A percentile compares a stretch with the other conserved stretches of the same genome.
Conservation (phyloP, 108 stramenopile genomes). For the Skeletonema tropicum region DNA sequence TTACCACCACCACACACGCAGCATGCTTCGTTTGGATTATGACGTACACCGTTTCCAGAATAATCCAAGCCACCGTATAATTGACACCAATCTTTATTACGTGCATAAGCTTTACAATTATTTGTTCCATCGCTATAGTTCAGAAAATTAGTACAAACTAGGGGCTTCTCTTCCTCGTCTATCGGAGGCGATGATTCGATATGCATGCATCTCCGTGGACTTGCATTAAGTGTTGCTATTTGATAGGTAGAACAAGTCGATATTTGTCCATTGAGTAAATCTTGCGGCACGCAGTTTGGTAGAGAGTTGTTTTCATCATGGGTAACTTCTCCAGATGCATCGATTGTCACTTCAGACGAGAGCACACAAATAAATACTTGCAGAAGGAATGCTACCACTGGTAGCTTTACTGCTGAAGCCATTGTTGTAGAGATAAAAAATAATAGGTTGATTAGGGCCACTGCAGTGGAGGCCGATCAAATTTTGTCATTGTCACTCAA, state of each 20-base stretch:
- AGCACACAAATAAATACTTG: background rate
- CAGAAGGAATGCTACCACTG: background rate
- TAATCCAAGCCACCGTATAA: slow-evolving; percentile 13
- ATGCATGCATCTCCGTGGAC: slow-evolving; percentile 48
- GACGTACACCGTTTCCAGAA: background rate
- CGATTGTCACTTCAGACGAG: slow-evolving; percentile 10
- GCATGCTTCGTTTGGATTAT: slow-evolving; percentile 39
- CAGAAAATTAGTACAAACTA: slow-evolving; percentile 29
- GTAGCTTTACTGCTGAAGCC: background rate
- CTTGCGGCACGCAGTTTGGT: background rate
- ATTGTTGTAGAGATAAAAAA: background rate
- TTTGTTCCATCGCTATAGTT: slow-evolving; percentile 49
- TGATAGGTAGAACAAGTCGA: slow-evolving; percentile 34
- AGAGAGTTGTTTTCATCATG: background rate
- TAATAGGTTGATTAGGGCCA: too few species aligned
- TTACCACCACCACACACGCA: slow-evolving; percentile 47
- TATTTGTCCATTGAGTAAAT: slow-evolving; percentile 17
- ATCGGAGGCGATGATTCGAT: slow-evolving; percentile 23
- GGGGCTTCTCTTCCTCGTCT: background rate
- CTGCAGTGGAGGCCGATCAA: too few species aligned
- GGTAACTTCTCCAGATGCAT: slow-evolving; percentile 10
- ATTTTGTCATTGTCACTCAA: too few species aligned
- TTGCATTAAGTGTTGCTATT: slow-evolving; percentile 46
- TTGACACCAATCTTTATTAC: slow-evolving; percentile 9
- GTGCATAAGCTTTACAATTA: slow-evolving; percentile 30